Evolutionary conservation across 495 filamentous ascomycete genomes (phyloP), one percentile per base, ranked within the genome.

Genomic region (Penicillium parvum): DNA sequence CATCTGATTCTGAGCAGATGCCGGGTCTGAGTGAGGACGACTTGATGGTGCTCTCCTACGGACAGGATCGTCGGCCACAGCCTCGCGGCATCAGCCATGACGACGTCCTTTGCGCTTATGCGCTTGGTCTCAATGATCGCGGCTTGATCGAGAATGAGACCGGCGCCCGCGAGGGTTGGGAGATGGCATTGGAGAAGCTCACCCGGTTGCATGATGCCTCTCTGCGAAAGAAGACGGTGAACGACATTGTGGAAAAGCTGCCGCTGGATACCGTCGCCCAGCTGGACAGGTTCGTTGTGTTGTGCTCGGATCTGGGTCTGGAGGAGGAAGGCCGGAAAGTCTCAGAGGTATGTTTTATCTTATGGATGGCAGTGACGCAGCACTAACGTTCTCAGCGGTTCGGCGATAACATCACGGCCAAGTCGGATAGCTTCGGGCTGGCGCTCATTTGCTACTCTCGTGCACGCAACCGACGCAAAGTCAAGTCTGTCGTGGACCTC

Each of bases 381-480:
- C n/a, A 15, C 28, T 30, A 15, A 30, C n/a, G 28, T 14, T 30
- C 28, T 30, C 28, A 96, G 88, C 78, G 78, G 37, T 95, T 84
- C 55, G 90, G 86, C 35, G 84, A 92, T 45, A 64, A 74, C 28
- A 74, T 90, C 30, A 73, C 77, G 3, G 68, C 78, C 20, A 75
- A 74, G 5, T 78, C 84, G 3, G 74, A 86, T 47, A 76, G 80
- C 26, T 94, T 90, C 51, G 90, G 90, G 32, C 75, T 84, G 28
- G 84, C 88, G 5, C 76, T 96, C 21, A 76, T 89, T 56, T 94
- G 90, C 70, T 95, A 89, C 60, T 81, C 90, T 28, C 81, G 90
- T 8, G 85, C 88, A 0, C 86, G 86, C 49, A 76, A 76, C 32
- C 68, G 77, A 5, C 69, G 72, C 46, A 92, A 91, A 65, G 78